These are phyloP conservation scores for Babesia bovis DNA, from an alignment of 169 alveolate species.

Conservation along the genomic window DNA sequence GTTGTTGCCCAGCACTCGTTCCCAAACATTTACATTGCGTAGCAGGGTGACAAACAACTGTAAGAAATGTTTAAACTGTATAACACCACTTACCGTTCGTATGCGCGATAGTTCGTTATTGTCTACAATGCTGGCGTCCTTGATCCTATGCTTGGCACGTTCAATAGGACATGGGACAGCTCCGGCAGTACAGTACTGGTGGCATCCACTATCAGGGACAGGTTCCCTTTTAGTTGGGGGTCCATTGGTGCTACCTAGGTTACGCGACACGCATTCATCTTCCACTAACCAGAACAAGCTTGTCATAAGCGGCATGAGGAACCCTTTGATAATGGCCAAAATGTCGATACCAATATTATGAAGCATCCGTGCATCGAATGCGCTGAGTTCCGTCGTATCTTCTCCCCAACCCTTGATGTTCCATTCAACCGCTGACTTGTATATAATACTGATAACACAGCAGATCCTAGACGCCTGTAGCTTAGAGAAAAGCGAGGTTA, in stretches of 20 bases:
- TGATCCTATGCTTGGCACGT: background rate
- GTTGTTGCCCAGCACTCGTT: background rate
- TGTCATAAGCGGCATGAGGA: conserved; percentile 8
- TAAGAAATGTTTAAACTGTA: background rate
- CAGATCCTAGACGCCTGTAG: background rate
- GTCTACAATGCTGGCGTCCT: background rate
- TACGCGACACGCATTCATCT: conserved; percentile 8
- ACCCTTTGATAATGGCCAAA: background rate
- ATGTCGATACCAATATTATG: conserved; percentile 13
- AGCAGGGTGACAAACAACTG: conserved; percentile 17
- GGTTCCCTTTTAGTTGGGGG: background rate
- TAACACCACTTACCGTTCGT: background rate
- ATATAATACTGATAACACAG: background rate
- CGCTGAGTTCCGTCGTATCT: background rate
- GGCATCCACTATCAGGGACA: conserved; percentile 5
- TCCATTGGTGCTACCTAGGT: too few relatives aligned
- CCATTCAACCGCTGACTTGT: conserved; percentile 19
- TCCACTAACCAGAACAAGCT: conserved; percentile 1
- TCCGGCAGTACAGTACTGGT: conserved; percentile 1
- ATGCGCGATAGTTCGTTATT: background rate
- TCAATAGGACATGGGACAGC: conserved; percentile 11
- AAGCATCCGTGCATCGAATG: conserved; percentile 31
- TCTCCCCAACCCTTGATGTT: background rate
- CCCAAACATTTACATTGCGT: conserved; percentile 11
- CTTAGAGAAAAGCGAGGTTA: background rate